phyloP scores from a whole-genome alignment of 176 grass and related monocot species.

The Triticum urartu region DNA sequence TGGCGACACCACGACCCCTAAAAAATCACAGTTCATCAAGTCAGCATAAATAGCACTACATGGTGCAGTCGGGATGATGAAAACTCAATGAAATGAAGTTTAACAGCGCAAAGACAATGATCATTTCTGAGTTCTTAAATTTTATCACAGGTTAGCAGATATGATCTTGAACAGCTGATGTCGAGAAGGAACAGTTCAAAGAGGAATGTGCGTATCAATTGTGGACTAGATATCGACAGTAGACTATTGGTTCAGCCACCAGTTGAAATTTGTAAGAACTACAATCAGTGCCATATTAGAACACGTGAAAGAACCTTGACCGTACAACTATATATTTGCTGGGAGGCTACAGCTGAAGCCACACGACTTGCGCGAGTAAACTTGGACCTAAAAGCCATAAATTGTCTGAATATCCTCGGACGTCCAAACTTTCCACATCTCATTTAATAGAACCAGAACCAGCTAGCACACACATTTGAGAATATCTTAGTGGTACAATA shows the following conservation, averaged over 20 bases:
- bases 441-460: background rate
- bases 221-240: background rate
- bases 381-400: too few relatives aligned
- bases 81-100: background rate
- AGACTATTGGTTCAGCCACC: background rate
- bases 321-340: background rate
- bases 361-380: background rate
- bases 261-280: background rate
- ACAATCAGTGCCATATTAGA: background rate
- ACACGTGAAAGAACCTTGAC: background rate
- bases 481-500: background rate
- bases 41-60: slow-evolving; percentile 10
- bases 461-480: background rate
- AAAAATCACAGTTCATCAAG: slow-evolving; percentile 21
- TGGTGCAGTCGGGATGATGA: background rate
- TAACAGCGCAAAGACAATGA: background rate
- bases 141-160: background rate
- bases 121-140: background rate
- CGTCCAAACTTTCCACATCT: too few relatives aligned
- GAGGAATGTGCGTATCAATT: background rate
- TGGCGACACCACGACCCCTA: slow-evolving; percentile 53
- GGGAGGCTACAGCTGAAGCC: background rate
- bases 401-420: too few relatives aligned
- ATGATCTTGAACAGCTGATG: background rate
- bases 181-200: background rate